Evolutionary conservation across 1,284 basidiomycete species (phyloP).

Genomic region (Boletus mariae): DNA sequence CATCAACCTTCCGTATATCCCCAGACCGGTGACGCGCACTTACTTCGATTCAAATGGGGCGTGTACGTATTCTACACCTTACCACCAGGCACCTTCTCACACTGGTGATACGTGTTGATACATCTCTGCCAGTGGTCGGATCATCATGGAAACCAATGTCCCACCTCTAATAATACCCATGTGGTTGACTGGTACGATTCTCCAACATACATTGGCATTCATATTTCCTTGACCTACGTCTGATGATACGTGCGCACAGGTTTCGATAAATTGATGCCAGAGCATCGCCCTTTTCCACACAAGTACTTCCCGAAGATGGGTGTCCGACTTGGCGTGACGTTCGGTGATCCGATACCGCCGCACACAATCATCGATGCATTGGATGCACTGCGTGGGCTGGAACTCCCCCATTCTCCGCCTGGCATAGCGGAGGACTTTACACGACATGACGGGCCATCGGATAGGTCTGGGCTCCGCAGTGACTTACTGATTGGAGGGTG

Average conservation of each 20-base stretch:
- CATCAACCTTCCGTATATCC: slow-evolving; percentile 68
- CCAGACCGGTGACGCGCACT: slow-evolving; percentile 38
- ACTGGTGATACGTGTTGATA: slow-evolving; percentile 2
- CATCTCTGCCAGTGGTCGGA: slow-evolving; percentile 58
- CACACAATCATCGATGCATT: slow-evolving; percentile 38
- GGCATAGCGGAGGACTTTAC: background rate
- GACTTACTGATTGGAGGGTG: slow-evolving; percentile 6
- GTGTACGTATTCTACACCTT: slow-evolving; percentile 55
- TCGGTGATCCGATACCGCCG: slow-evolving; percentile 61
- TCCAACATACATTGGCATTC: background rate
- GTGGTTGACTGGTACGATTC: slow-evolving; percentile 74
- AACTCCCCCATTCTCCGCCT: background rate
- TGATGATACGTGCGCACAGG: slow-evolving; percentile 40
- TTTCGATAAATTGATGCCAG: slow-evolving; percentile 89
- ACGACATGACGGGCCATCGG: background rate
- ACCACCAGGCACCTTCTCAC: slow-evolving; percentile 1
- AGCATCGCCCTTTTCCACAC: slow-evolving; percentile 67
- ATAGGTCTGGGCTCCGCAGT: background rate
- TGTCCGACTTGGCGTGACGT: slow-evolving; percentile 62
- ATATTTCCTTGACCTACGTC: background rate
- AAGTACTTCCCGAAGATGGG: slow-evolving; percentile 68
- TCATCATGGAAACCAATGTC: slow-evolving; percentile 73
- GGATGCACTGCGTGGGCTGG: slow-evolving; percentile 2
- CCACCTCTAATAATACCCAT: slow-evolving; percentile 89
- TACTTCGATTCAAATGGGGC: slow-evolving; percentile 95